Base-by-base conservation (phyloP, 495 filamentous ascomycete species). In the Penicillium canescens region DNA sequence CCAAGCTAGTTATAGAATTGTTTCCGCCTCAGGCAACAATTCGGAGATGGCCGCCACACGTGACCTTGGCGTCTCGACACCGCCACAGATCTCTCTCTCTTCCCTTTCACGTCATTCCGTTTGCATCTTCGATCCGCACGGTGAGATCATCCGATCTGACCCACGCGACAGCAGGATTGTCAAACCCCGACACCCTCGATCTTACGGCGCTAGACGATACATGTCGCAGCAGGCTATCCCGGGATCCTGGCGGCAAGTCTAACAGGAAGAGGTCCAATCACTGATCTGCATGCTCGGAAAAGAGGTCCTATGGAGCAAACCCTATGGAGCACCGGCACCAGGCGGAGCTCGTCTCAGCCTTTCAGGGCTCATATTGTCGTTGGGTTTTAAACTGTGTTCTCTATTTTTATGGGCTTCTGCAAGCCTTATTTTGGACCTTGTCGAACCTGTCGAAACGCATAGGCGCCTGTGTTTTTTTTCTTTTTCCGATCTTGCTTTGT, bases 221-320 rank as follows among this genome's bases (percentile, higher is more conserved):
- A 16, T 18, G 6, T 13, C 14, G 20, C 45, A 26, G 41, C 35
- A 43, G 31, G 7, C 10, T 20, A 24, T 36, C 42, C 56, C 50
- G 46, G 45, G 51, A 46, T 57, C 50, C 60, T 60, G 57, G 63
- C 64, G 61, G 55, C 58, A 55, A 54, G 55, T 38, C 59, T 51
- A 42, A 57, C 62, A 50, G 46, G 20, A 12, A 14, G 28, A 36
- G 36, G 5, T 42, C 61, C 61, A 64, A 61, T 61, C 39, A 58
- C 33, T 7, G 14, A 23, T 14, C 18, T 23, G 21, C 39, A 43
- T 3, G 1, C n/a, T 28, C 53, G 50, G 48, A 54, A 18, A 28
- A 43, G 24, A 23, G 14, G 12, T 21, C 49, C 42, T 55, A n/a
- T 36, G 26, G 46, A 59, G 48, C 42, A 46, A 26, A 21, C 28